Base-by-base conservation (phyloP, 208 protist species). In the Naegleria lovaniensis region DNA sequence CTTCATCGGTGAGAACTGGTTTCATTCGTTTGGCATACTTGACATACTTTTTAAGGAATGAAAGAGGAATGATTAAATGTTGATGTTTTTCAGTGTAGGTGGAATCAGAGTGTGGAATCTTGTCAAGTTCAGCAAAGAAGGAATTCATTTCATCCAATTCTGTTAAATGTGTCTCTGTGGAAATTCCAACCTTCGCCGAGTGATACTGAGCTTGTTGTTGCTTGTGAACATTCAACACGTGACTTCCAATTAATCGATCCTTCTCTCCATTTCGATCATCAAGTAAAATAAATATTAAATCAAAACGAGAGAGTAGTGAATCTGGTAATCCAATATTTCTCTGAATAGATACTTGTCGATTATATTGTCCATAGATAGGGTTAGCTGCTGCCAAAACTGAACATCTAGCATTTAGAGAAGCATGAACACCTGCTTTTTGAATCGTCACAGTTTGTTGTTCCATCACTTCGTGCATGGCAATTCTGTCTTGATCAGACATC, bases 401-500 rank as follows among this genome's bases (percentile, higher is more conserved):
- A 95, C 98, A 99, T 86, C 99, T 95, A 6, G 99, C 99, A 93
- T 99, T 99, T 11, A 99, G 94, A 22, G 97, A 97, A 9, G 99
- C 97, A 93, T 99, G 99, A 88, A 99, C 99, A 90, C 99, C 99
- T 5, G 99, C 99, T 95, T 99, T 99, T 38, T 97, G 95, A 90
- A 99, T 99, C 3, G 99, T 99, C 0, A 99, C 98, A 0, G 98
- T 99, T 93, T 99, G 99, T 94, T 99, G 99, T 94, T 99, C 99
- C 98, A 99, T 99, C 36, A 99, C 99, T 95, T 99, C 97, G 94
- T 98, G 97, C 95, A 98, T 98, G 6, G 97, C 96, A n/a, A 97
- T 96, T 41, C 96, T 94, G 94, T 99, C 99, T 40, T 96, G 93
- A 58, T 97, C 94, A 67, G 92, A 94, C 99, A 99, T 99, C 94